Conservation (phyloP, 2,329 filamentous ascomycete species). For the Cladosporium austrohemisphaericum region DNA sequence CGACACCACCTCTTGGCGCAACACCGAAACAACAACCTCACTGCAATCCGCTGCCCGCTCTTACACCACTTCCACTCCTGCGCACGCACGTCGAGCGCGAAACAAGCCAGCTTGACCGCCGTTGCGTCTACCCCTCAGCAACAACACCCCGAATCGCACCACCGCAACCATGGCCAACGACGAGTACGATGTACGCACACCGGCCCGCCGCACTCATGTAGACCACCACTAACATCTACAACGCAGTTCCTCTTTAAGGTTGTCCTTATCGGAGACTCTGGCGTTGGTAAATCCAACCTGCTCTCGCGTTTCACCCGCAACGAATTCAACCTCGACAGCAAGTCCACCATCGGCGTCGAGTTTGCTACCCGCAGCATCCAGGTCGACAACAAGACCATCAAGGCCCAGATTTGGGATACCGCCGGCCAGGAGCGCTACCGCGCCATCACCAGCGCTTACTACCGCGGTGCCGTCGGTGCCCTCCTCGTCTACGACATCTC, state of each 20-base stretch:
- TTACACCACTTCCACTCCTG: not conserved
- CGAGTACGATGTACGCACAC: constrained; percentile 90
- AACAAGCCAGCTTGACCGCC: constrained; percentile 9
- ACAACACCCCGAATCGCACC: not conserved
- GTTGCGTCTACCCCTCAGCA: constrained; percentile 7
- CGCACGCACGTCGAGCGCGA: not conserved
- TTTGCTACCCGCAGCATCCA: constrained; percentile 98
- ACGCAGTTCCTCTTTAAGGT: constrained; percentile 98
- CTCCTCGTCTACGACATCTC: constrained; percentile 99
- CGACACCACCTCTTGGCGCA: constrained; percentile 10
- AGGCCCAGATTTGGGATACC: constrained; percentile 99
- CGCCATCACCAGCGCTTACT: constrained; percentile 98
- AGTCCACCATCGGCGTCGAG: constrained; percentile 99
- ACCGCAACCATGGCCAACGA: constrained; percentile 86
- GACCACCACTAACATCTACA: constrained; percentile 33
- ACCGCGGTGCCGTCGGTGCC: constrained; percentile 93
- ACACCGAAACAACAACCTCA: not conserved
- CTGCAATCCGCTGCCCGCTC: not conserved
- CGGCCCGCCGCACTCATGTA: not conserved
- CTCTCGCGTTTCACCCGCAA: constrained; percentile 99
- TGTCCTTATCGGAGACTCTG: constrained; percentile 97
- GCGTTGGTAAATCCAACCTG: constrained; percentile 99
- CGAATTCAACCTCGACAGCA: constrained; percentile 99
- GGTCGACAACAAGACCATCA: constrained; percentile 99
- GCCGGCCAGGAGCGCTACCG: constrained; percentile 98